Base-by-base conservation (phyloP, 2,329 filamentous ascomycete genomes). In the Venturia nashicola region DNA sequence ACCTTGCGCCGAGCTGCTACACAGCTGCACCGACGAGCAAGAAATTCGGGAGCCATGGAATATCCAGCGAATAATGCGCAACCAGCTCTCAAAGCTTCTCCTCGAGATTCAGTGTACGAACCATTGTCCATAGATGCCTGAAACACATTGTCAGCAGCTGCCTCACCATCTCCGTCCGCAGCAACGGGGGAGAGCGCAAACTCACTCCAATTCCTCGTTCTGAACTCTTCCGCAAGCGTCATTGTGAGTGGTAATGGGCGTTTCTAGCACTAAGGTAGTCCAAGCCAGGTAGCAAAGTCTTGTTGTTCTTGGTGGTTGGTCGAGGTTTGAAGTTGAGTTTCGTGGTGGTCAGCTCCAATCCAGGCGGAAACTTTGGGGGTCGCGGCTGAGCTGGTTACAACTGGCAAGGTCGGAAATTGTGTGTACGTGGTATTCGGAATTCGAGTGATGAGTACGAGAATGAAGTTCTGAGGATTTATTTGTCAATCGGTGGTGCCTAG, bases 111-210 rank as follows among this genome's bases (percentile, higher is more conserved):
- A 23, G 27, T 59, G 51, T 23, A 80, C 81, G 76, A 72, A 86
- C 84, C 84, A 87, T 84, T 86, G 84, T 70, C 83, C 84, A 73
- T 86, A 87, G 74, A 87, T 87, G 76, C 84, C 84, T 86, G 64
- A 43, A 67, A 67, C 67, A 54, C 67, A 65, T 66, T 67, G 66
- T 68, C 66, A 70, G 76, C 69, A 76, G 74, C 32, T 57, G 27
- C 46, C 34, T 34, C 42, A 7, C 67, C 61, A 62, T 44, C 51
- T 57, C 51, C 59, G 67, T 14, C 46, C 43, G 64, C 57, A 57
- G 39, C 34, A 44, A 20, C 59, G 61, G 36, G 61, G 57, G 55
- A 64, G 44, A 64, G 44, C 7, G 55, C 65, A 57, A 36, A 73
- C 83, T 76, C 76, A 86, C 84, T 86, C 78, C 86, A 87, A 76